Evolutionary conservation across 306 rosid genomes (phyloP).

Genomic region (Prunus dulcis): DNA sequence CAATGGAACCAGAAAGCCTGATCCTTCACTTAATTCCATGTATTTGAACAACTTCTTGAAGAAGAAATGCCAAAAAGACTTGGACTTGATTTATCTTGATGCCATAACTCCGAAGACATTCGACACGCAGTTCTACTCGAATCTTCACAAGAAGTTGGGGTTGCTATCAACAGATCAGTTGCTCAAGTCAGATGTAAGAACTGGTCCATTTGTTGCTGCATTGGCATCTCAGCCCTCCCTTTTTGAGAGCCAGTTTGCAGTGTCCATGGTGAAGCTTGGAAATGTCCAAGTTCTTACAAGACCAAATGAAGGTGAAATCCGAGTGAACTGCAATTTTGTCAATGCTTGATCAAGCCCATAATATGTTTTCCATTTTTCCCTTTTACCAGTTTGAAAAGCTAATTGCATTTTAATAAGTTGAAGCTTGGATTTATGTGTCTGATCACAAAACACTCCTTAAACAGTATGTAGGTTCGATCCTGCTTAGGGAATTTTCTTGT

Average conservation of each 20-base stretch:
- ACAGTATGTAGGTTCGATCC: background rate
- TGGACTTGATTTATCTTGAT: constrained; percentile 57
- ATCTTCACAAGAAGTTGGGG: constrained; percentile 66
- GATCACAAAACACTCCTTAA: background rate
- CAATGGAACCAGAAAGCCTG: constrained; percentile 58
- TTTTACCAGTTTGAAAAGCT: background rate
- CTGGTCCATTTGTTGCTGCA: constrained; percentile 60
- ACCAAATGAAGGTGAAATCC: constrained; percentile 67
- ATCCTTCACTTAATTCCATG: constrained; percentile 47
- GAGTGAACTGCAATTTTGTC: constrained; percentile 65
- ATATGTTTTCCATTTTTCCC: background rate
- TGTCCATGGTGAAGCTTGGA: constrained; percentile 85
- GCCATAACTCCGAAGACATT: constrained; percentile 64
- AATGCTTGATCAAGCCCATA: constrained; percentile 27
- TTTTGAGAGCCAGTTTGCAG: constrained; percentile 65
- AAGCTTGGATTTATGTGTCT: background rate
- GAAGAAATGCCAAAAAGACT: constrained; percentile 43
- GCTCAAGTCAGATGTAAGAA: constrained; percentile 59
- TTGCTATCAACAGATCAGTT: constrained; percentile 68
- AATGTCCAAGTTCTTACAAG: constrained; percentile 76
- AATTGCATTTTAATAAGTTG: constrained; percentile 6
- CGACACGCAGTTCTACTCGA: constrained; percentile 58
- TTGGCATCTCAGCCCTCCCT: constrained; percentile 64
- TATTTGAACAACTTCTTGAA: constrained; percentile 45
- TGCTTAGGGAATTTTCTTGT: background rate